These are phyloP conservation scores for Glutinoglossum americanum DNA, from an alignment of 495 filamentous ascomycete genomes.

Conservation along the genomic window DNA sequence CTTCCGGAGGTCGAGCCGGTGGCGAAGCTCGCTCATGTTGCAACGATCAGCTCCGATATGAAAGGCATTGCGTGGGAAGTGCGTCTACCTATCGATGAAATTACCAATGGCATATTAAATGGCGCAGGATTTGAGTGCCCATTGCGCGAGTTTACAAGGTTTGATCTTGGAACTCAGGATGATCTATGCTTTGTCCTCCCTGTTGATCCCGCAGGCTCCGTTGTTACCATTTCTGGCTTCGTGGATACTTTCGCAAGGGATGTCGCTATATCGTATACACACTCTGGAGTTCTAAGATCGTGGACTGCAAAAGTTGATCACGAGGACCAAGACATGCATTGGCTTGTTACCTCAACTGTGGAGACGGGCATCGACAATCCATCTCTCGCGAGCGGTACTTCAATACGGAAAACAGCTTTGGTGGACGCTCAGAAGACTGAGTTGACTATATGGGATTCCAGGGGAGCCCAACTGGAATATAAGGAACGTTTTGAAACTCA, in stretches of 20 bases:
- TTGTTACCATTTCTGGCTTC: constrained; percentile 50
- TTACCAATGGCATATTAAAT: constrained; percentile 11
- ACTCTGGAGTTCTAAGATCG: constrained; percentile 51
- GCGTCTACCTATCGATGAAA: constrained; percentile 23
- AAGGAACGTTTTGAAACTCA: constrained; percentile 46
- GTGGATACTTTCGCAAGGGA: constrained; percentile 77
- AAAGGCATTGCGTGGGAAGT: constrained; percentile 76
- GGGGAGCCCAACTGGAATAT: constrained; percentile 63
- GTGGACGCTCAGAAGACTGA: constrained; percentile 52
- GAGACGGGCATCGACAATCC: constrained; percentile 57
- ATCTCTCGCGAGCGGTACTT: constrained; percentile 66
- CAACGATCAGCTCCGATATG: constrained; percentile 64
- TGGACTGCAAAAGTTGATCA: constrained; percentile 66
- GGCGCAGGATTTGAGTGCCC: constrained; percentile 17
- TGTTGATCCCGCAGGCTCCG: constrained; percentile 71
- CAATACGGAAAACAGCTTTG: constrained; percentile 67
- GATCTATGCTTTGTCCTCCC: constrained; percentile 68
- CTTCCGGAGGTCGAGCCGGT: constrained; percentile 41
- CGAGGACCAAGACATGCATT: constrained; percentile 36
- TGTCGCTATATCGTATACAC: constrained; percentile 70
- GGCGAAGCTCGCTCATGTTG: constrained; percentile 36
- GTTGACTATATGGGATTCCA: constrained; percentile 81
- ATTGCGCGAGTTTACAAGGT: constrained; percentile 46
- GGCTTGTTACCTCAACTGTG: constrained; percentile 66
- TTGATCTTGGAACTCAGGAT: constrained; percentile 48